Base-by-base conservation (phyloP, 208 protist genomes). In the Vickermania ingenoplastis region DNA sequence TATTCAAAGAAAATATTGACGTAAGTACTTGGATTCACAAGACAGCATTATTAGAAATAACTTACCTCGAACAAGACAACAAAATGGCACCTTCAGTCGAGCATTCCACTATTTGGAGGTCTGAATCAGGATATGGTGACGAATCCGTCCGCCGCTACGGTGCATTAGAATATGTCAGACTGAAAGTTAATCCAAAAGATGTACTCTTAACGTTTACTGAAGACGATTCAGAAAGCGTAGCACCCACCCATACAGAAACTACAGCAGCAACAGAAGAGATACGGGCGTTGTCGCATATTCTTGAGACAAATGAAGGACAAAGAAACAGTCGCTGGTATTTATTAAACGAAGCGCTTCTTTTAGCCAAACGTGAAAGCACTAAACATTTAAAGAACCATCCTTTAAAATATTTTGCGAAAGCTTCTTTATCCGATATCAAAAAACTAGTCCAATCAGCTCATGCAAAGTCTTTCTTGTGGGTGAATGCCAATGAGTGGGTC, bases 11-110 rank as follows among this genome's bases (percentile, higher is more conserved):
- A 2, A 57, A 62, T 7, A 54, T 63, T 17, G 61, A 71, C 31
- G 73, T 66, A 21, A 56, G 74, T 21, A 27, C 67, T 22, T 83
- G 69, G 68, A 63, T 88, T 1, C 27, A 57, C 22, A 31, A 49
- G 28, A 72, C 67, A 0, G 26, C 50, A 41, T 59, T 88, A 48
- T 57, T 88, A 45, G 36, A 62, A 49, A 54, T 88, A 1, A 71
- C 77, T 41, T 61, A 65, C 27, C 4, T 55, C 25, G 56, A n/a
- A n/a, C n/a, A n/a, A n/a, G n/a, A n/a, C n/a, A n/a, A n/a, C n/a
- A n/a, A n/a, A n/a, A n/a, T n/a, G n/a, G n/a, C n/a, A n/a, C n/a
- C n/a, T n/a, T n/a, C n/a, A n/a, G n/a, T n/a, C n/a, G n/a, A n/a
- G n/a, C n/a, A n/a, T n/a, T n/a, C n/a, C n/a, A n/a, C n/a, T n/a